phyloP scores from a whole-genome alignment of 371 early-diverging fungal genomes.

The Cokeromyces recurvatus region DNA sequence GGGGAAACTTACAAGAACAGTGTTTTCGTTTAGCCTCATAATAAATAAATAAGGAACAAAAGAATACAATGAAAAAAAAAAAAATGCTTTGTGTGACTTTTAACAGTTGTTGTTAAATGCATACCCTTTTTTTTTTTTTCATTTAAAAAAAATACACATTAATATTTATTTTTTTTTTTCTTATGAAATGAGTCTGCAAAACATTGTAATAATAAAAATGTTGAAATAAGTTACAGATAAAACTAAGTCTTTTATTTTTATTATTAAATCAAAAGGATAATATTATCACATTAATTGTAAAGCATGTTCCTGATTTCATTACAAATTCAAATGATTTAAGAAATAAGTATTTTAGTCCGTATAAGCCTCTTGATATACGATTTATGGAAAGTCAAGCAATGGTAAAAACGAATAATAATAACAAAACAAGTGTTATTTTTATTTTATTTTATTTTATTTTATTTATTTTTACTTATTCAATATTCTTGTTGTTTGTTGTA shows the following conservation, averaged over 20 bases:
- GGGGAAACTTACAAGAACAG: conserved; percentile 31
- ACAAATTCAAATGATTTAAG: conserved; percentile 14
- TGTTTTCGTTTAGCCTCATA: conserved; percentile 35
- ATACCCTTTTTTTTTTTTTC: neutral
- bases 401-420: conserved; percentile 17
- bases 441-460: too few relatives aligned
- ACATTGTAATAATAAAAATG: neutral
- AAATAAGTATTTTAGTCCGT: conserved; percentile 26
- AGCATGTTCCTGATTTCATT: conserved; percentile 31
- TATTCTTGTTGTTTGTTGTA: too few relatives aligned
- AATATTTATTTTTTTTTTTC: too few relatives aligned
- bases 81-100: neutral
- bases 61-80: neutral
- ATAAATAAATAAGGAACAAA: neutral
- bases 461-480: too few relatives aligned
- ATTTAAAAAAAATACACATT: too few relatives aligned
- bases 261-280: too few relatives aligned
- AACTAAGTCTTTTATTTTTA: neutral
- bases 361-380: conserved; percentile 26
- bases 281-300: conserved; percentile 30
- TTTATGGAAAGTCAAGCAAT: conserved; percentile 31
- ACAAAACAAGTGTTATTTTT: too few relatives aligned
- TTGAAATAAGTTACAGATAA: neutral
- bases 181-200: too few relatives aligned
- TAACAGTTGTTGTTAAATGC: too few relatives aligned